Percentiles rank a stretch among this genome's conserved stretches.
Evolutionary conservation across 2,329 filamentous ascomycete species (phyloP).

Genomic region (Cercospora zeae-maydis): DNA sequence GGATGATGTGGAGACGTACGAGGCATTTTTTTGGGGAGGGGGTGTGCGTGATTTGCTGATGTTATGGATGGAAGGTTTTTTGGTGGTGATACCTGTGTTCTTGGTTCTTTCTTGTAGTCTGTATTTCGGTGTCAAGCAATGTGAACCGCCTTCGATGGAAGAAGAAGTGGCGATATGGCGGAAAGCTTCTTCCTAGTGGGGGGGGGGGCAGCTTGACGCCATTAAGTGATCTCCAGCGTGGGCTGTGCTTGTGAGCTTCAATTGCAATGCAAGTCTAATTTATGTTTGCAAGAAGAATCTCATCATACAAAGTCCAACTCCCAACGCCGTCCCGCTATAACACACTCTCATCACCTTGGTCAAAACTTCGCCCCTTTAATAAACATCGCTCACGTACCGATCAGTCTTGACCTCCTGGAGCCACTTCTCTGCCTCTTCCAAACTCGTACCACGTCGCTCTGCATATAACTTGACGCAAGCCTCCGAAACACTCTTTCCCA

Average conservation of each 20-base stretch:
- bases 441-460: constrained; percentile 34
- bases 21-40: background rate
- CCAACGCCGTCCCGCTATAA: background rate
- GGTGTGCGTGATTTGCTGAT: background rate
- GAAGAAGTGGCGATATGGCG: background rate
- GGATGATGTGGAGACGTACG: background rate
- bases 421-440: constrained; percentile 45
- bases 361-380: background rate
- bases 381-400: constrained; percentile 39
- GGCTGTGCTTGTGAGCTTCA: background rate
- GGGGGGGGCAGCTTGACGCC: background rate
- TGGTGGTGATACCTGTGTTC: background rate
- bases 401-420: constrained; percentile 46
- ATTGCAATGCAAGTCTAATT: too few relatives aligned
- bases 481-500: constrained; percentile 42
- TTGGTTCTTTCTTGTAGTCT: too few relatives aligned
- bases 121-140: too few relatives aligned
- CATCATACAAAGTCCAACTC: background rate
- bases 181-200: too few relatives aligned
- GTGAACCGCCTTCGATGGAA: too few relatives aligned
- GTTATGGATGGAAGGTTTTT: background rate
- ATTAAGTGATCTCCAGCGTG: background rate
- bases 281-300: background rate
- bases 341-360: background rate
- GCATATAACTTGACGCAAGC: constrained; percentile 43